These are phyloP conservation scores for Fusarium brevicatenulatum DNA, from an alignment of 2,329 filamentous ascomycete genomes.

Conservation along the genomic window DNA sequence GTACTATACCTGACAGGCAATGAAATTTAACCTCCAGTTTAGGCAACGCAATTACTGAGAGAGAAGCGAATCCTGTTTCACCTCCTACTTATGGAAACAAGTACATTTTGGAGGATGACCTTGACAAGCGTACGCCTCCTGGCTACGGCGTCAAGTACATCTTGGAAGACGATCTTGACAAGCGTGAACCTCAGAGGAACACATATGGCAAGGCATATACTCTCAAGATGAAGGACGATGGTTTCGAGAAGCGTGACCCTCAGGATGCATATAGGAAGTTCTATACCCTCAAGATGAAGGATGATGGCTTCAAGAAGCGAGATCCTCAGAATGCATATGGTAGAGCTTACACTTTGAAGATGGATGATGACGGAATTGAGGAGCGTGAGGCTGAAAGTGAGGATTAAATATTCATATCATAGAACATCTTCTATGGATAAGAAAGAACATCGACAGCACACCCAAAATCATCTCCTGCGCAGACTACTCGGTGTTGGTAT, in stretches of 20 bases:
- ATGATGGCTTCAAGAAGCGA: not conserved
- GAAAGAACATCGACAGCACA: too few species aligned
- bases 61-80: not conserved
- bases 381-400: not conserved
- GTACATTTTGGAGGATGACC: not conserved
- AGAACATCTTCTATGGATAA: not conserved
- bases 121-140: not conserved
- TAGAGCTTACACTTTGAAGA: not conserved
- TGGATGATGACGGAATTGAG: not conserved
- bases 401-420: not conserved
- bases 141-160: not conserved
- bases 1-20: fast-evolving
- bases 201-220: not conserved
- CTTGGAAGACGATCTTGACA: not conserved
- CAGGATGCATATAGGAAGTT: not conserved
- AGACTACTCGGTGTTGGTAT: too few species aligned
- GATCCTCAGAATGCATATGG: not conserved
- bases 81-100: not conserved
- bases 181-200: not conserved
- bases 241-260: not conserved
- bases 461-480: too few species aligned
- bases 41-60: not conserved
- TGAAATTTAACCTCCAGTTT: fast-evolving
- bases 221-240: not conserved
- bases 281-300: not conserved